Evolutionary conservation across 2,329 filamentous ascomycete genomes (phyloP).

Genomic region (Aphanoascus verrucosus): DNA sequence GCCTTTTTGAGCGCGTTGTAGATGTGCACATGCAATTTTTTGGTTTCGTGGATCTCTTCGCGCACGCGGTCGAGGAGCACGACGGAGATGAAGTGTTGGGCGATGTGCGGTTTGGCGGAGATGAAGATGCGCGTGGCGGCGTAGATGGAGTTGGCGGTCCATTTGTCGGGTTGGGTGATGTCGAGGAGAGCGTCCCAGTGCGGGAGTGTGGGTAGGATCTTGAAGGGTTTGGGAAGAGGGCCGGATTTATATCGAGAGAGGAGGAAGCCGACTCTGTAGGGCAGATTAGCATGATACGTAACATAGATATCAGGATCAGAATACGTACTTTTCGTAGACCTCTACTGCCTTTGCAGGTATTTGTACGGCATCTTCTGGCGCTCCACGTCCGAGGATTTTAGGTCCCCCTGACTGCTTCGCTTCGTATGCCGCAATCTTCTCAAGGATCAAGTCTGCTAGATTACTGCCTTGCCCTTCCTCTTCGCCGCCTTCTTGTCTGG

Average conservation of each 20-base stretch:
- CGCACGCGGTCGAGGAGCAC: slow-evolving; percentile 84
- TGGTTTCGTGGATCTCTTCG: slow-evolving; percentile 85
- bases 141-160: slow-evolving; percentile 72
- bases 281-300: slow-evolving; percentile 5
- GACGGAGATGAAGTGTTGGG: slow-evolving; percentile 75
- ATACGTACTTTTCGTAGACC: slow-evolving; percentile 70
- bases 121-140: slow-evolving; percentile 89
- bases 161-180: slow-evolving; percentile 68
- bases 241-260: slow-evolving; percentile 89
- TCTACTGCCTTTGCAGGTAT: slow-evolving; percentile 86
- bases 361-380: slow-evolving; percentile 69
- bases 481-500: slow-evolving; percentile 36
- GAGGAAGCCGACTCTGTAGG: slow-evolving; percentile 63
- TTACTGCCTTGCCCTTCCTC: slow-evolving; percentile 55
- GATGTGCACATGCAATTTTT: slow-evolving; percentile 89
- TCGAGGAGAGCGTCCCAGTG: slow-evolving; percentile 83
- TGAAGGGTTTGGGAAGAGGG: slow-evolving; percentile 95
- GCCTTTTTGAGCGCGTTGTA: slow-evolving; percentile 90
- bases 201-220: slow-evolving; percentile 83
- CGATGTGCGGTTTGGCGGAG: slow-evolving; percentile 65
- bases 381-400: slow-evolving; percentile 43
- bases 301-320: not conserved
- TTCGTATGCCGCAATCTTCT: slow-evolving; percentile 89
- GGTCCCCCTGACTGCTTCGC: slow-evolving; percentile 47
- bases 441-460: slow-evolving; percentile 81